Base-by-base conservation (phyloP, 257 asterid genomes). In the Solanum lignicaule region DNA sequence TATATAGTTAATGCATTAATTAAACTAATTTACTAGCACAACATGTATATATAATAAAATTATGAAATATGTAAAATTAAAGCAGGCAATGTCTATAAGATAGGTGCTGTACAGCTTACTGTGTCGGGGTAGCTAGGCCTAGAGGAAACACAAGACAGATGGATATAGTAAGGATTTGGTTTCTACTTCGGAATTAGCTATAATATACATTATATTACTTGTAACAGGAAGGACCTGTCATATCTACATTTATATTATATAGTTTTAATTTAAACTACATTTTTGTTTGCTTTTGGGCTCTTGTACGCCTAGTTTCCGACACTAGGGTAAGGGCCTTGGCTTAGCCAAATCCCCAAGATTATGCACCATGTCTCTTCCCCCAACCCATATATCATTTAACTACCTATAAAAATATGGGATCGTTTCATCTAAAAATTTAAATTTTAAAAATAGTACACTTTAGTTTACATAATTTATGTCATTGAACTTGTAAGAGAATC, bases 281-380 rank as follows among this genome's bases (percentile, higher is more conserved):
- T 86, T 58, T 87, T 71, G 62, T 62, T 90, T 66, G 36, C 15
- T 35, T 90, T 88, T 81, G 94, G 87, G 87, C 27, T 73, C 87
- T 88, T 92, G 93, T 93, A 91, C 20, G 88, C 88, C 62, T 83
- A 83, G 92, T 87, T 66, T 92, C 95, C 97, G 94, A 94, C 95
- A 91, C 48, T 86, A 84, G 87, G 92, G 90, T 91, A 91, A 88
- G 86, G 90, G 89, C 90, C 91, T 85, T 83, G 76, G 87, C 91
- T 91, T 89, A 84, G 90, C 91, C 90, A 89, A 90, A 90, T 91
- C 93, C 94, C 92, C 89, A 68, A 43, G 85, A 90, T 90, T 89
- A 83, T 89, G 95, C 91, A 90, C 90, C 89, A 43, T 92, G 91
- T 91, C 91, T 87, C 73, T 90, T 36, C 29, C 20, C 32, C 90